Evolutionary conservation across 306 rosid species (phyloP), one percentile per base, ranked within the genome.

Genomic region (Quercus suber): DNA sequence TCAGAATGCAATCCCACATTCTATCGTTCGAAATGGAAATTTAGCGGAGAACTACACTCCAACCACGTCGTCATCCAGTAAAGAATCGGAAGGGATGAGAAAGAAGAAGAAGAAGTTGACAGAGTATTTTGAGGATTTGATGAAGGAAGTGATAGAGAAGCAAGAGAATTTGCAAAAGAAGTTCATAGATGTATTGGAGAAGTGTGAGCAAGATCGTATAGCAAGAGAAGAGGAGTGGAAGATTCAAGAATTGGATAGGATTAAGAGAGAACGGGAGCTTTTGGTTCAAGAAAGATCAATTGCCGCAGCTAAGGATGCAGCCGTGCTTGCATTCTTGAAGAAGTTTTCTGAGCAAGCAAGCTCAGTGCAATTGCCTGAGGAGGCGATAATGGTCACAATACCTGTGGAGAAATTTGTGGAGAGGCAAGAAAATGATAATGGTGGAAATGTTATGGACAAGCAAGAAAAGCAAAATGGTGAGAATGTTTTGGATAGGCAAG

Each of bases 211-310:
- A 20, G 94, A 93, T n/a, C 85, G 94, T 79, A 23, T 86, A 30
- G 90, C 86, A 4, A 80, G 98, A 70, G 93, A 93, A 73, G 92
- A 93, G 80, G 92, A 74, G 0, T 91, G 98, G 98, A 93, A 84
- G 89, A 69, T 27, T 53, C 89, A 89, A 80, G 98, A 91, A 76
- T 70, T 91, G 31, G 94, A 80, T 14, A 60, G 93, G 76, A 79
- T 93, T 52, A 70, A 81, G 84, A 82, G 79, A 73, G 98, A 93
- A 71, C 81, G 86, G 0, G 94, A 89, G 79, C 70, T 84, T 51
- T 81, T 93, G 4, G 96, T 77, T 86, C 93, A 89, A 23, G 97
- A 93, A 80, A 83, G 98, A 59, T 86, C 98, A 0, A 71, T 90
- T 5, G 88, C 93, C 0, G 93, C 93, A 3, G 94, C 94, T 13